Evolutionary conservation across 148 eudicot species (phyloP).

Genomic region (Chenopodium album): DNA sequence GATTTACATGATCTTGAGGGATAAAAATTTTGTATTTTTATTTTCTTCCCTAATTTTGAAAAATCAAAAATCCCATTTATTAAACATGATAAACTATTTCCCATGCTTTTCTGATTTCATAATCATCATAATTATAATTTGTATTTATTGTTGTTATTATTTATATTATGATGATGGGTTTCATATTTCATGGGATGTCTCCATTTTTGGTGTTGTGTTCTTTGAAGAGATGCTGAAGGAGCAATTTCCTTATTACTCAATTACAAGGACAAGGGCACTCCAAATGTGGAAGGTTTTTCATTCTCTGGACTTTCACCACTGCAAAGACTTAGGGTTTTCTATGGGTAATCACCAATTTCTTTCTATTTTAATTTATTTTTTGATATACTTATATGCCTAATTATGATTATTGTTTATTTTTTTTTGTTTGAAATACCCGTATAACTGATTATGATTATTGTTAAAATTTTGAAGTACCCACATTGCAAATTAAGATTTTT

Average conservation of each 20-base stretch:
- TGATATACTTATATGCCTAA: slow-evolving; percentile 12
- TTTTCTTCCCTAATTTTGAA: not conserved
- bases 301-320: slow-evolving; percentile 10
- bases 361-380: not conserved
- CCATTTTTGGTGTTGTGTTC: slow-evolving; percentile 21
- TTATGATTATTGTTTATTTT: slow-evolving; percentile 7
- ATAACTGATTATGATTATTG: slow-evolving; percentile 18
- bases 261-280: slow-evolving; percentile 14
- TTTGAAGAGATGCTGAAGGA: slow-evolving; percentile 22
- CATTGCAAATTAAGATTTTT: slow-evolving; percentile 16
- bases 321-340: slow-evolving; percentile 27
- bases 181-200: slow-evolving; percentile 28
- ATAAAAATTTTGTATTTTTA: slow-evolving; percentile 1
- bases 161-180: slow-evolving; percentile 23
- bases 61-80: not conserved
- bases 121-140: slow-evolving; percentile 14
- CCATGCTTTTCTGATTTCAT: slow-evolving; percentile 17
- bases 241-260: not conserved
- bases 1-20: slow-evolving; percentile 18
- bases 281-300: slow-evolving; percentile 18
- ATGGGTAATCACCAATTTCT: slow-evolving; percentile 17
- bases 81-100: slow-evolving; percentile 19
- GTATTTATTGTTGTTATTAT: slow-evolving; percentile 14
- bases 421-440: slow-evolving; percentile 11
- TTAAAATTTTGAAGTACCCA: slow-evolving; percentile 1